These are phyloP conservation scores for Mollisia scopiformis DNA, from an alignment of 2,329 filamentous ascomycete genomes.

Conservation along the genomic window DNA sequence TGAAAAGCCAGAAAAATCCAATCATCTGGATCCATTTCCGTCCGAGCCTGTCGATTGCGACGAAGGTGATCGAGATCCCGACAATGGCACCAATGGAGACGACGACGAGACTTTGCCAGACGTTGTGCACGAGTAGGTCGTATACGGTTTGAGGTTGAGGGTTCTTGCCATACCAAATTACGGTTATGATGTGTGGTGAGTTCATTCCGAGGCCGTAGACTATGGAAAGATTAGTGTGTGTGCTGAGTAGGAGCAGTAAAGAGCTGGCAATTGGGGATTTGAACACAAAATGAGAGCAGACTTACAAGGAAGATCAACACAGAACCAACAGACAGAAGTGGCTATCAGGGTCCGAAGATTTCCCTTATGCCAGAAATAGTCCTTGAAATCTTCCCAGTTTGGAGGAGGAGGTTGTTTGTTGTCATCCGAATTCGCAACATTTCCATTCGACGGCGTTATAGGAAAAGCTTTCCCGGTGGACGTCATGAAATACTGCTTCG, in stretches of 20 bases:
- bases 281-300: slow-evolving; percentile 33
- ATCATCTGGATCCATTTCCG: slow-evolving; percentile 27
- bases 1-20: slow-evolving; percentile 29
- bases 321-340: slow-evolving; percentile 48
- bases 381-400: slow-evolving; percentile 28
- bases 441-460: neutral
- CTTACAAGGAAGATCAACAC: slow-evolving; percentile 10
- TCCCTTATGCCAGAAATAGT: slow-evolving; percentile 43
- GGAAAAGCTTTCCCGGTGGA: neutral
- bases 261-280: too few species aligned
- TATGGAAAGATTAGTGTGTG: neutral
- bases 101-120: slow-evolving; percentile 26
- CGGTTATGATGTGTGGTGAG: slow-evolving; percentile 23
- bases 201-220: slow-evolving; percentile 73
- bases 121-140: slow-evolving; percentile 14
- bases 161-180: slow-evolving; percentile 24
- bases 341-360: slow-evolving; percentile 63
- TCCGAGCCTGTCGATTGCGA: slow-evolving; percentile 25
- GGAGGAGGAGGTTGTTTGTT: slow-evolving; percentile 19
- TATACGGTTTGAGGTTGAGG: slow-evolving; percentile 14
- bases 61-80: slow-evolving; percentile 22
- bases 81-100: slow-evolving; percentile 25
- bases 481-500: neutral
- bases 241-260: too few species aligned
- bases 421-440: neutral